phyloP scores from a whole-genome alignment of 2,329 filamentous ascomycete genomes.

The Plenodomus biglobosus region DNA sequence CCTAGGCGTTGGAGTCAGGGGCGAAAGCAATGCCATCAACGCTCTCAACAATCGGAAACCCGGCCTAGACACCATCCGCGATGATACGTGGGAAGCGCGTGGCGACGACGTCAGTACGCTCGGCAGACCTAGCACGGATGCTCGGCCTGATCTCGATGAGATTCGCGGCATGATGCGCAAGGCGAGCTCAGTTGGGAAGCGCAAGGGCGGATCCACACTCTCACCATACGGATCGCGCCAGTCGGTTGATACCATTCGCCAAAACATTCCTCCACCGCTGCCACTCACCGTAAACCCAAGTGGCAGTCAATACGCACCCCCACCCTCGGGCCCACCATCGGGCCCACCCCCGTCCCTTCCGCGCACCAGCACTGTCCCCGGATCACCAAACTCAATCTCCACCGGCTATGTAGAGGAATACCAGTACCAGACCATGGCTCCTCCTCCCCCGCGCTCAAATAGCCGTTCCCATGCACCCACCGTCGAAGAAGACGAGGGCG shows the following conservation, averaged over 20 bases:
- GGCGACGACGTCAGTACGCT: slow-evolving; percentile 44
- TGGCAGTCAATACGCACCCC: slow-evolving; percentile 26
- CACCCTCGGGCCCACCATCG: slow-evolving; percentile 13
- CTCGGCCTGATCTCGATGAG: slow-evolving; percentile 49
- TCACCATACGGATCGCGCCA: slow-evolving; percentile 23
- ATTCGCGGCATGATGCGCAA: slow-evolving; percentile 50
- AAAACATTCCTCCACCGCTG: slow-evolving; percentile 31
- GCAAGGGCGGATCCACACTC: slow-evolving; percentile 36
- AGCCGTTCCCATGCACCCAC: slow-evolving; percentile 19
- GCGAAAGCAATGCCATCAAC: slow-evolving; percentile 48
- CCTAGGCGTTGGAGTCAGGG: slow-evolving; percentile 23
- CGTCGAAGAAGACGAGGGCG: slow-evolving; percentile 15
- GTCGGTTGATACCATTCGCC: slow-evolving; percentile 21
- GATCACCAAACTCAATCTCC: slow-evolving; percentile 36
- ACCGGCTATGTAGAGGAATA: slow-evolving; percentile 39
- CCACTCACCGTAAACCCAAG: slow-evolving; percentile 31
- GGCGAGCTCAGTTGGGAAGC: slow-evolving; percentile 49
- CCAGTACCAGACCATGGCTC: slow-evolving; percentile 37
- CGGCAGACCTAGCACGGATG: slow-evolving; percentile 47
- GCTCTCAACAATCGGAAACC: slow-evolving; percentile 49
- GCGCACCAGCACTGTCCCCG: slow-evolving; percentile 24
- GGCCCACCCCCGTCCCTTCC: slow-evolving; percentile 14
- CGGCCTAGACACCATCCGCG: slow-evolving; percentile 47
- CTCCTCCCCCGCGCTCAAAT: slow-evolving; percentile 31
- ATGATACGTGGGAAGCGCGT: slow-evolving; percentile 49